Evolutionary conservation across 176 grass and related monocot genomes (phyloP), one percentile per base, ranked within the genome.

Genomic region (Puccinellia tenuiflora): DNA sequence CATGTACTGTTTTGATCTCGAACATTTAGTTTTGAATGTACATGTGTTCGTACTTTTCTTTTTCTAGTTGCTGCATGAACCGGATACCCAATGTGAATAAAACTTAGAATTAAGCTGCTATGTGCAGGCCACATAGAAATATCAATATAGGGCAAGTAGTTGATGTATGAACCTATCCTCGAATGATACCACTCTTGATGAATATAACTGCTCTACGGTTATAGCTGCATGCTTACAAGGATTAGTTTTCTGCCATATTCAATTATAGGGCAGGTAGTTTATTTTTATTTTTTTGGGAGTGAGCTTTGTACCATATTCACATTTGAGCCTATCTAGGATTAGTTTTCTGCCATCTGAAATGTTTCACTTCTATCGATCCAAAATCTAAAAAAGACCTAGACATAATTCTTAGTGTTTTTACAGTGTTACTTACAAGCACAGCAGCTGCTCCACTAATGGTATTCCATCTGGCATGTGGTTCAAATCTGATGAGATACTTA

Each of bases 401-500:
- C 9, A 53, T 73, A 66, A 5, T 79, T 39, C 35, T 63, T 72
- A 73, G 74, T 30, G 12, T n/a, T 21, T 56, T 56, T 56, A 56
- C 53, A 56, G n/a, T 28, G n/a, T 52, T 34, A 65, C 31, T 54
- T 51, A 79, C 24, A 22, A 73, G 40, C 7, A 40, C 14, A 78
- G 24, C 33, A 71, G 21, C 28, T 73, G 28, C 18, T 88, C 14
- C 80, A 61, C 1, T 9, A 47, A 46, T 66, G 21, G 45, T 62
- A 62, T 16, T 62, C 6, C 68, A 13, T 80, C 9, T 67, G 18
- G 39, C 66, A 4, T 76, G 40, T 55, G 61, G 78, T 82, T 90
- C 7, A 64, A 65, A 46, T 64, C 37, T 83, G 79, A 86, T 74
- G 84, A 39, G 74, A 33, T 86, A 54, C 30, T 63, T 67, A 68